Base-by-base conservation (phyloP, 257 asterid genomes). In the Leonotis leonurus region DNA sequence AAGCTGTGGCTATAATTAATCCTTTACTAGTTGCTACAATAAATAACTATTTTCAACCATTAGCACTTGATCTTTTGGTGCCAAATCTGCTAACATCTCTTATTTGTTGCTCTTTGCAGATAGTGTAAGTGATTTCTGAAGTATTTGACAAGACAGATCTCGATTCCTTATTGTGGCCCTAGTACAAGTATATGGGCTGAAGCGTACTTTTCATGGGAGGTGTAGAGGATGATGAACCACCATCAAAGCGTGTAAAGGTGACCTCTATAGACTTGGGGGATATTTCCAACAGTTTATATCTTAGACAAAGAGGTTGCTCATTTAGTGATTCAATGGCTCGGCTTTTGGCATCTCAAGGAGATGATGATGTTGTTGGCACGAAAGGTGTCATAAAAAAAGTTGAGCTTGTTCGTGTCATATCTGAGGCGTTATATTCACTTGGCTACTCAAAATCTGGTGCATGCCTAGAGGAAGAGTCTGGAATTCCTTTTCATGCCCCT, bases 141-240 rank as follows among this genome's bases (percentile, higher is more conserved):
- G 45, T 53, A 60, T 55, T 58, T 65, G 60, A 56, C 41, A 1
- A 26, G 75, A 67, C 66, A 74, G 65, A 62, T 62, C 49, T 40
- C 50, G 1, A 64, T 21, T 73, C 24, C 40, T 58, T 71, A 37
- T 53, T 45, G 73, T 46, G 77, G 35, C 60, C n/a, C 54, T 56
- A 70, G 67, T 63, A 48, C 59, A 32, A 44, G 77, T 84, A 76
- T 78, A 87, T 84, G 88, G 95, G 85, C 90, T 86, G 89, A 84
- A 77, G 76, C 73, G 78, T 75, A 65, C 88, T 78, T 87, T 87
- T 81, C 89, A 87, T 87, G 95, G 95, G 93, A 87, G 90, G 95
- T 78, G 80, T 77, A 80, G 89, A 80, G 75, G 89, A 82, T 70
- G 83, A 82, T 73, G 95, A 77, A 75, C 92, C 95, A 77, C 89